A percentile compares a stretch with the other conserved stretches of the same genome.
phyloP scores from a whole-genome alignment of 2,329 filamentous ascomycete genomes.

The Verruconis gallopava region DNA sequence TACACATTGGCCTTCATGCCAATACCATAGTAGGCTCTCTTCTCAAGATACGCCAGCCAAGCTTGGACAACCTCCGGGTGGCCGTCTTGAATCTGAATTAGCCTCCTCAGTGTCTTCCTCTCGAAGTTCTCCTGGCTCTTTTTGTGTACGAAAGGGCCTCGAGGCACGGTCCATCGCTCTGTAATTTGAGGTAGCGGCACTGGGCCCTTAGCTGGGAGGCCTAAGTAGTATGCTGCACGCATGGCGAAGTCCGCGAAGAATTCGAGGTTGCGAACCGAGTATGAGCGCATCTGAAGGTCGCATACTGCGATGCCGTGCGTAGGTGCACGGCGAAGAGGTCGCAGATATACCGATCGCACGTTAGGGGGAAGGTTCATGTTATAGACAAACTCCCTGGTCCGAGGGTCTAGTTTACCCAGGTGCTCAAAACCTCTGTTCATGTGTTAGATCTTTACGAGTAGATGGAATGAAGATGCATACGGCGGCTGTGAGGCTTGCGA shows the following conservation, averaged over 20 bases:
- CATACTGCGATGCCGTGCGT: slow-evolving; percentile 71
- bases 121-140: slow-evolving; percentile 98
- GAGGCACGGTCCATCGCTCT: slow-evolving; percentile 89
- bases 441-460: neutral
- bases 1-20: slow-evolving; percentile 98
- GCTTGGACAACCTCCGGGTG: slow-evolving; percentile 77
- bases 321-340: slow-evolving; percentile 63
- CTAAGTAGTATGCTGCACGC: slow-evolving; percentile 86
- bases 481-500: neutral
- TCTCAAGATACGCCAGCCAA: slow-evolving; percentile 85
- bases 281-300: slow-evolving; percentile 87
- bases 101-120: slow-evolving; percentile 67
- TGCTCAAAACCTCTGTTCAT: slow-evolving; percentile 2
- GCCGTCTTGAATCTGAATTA: slow-evolving; percentile 89
- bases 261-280: slow-evolving; percentile 76
- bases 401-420: slow-evolving; percentile 6
- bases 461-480: neutral
- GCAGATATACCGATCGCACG: slow-evolving; percentile 75
- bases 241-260: slow-evolving; percentile 93
- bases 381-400: slow-evolving; percentile 3
- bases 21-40: slow-evolving; percentile 88
- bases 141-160: slow-evolving; percentile 85
- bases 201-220: slow-evolving; percentile 73
- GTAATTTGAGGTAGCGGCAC: slow-evolving; percentile 73
- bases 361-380: slow-evolving; percentile 53